These are phyloP conservation scores for Alisma plantagoaquatica DNA, from an alignment of 106 monocot species.

Conservation along the genomic window DNA sequence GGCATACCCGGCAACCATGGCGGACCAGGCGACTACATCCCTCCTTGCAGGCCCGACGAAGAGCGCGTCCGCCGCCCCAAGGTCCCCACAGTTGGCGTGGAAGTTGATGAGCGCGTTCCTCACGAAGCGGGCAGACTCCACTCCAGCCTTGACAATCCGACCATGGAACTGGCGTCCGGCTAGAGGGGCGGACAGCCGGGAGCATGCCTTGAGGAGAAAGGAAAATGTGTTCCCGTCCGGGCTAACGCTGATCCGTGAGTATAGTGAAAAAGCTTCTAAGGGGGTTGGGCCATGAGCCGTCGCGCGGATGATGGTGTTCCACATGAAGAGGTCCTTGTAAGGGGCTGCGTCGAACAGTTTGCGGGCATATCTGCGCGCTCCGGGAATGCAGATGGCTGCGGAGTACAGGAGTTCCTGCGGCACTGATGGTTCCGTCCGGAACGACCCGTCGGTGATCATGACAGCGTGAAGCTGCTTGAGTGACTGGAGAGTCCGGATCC, in stretches of 20 bases:
- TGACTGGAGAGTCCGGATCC: constrained; percentile 38
- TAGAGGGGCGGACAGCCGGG: constrained; percentile 19
- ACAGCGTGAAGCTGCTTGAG: constrained; percentile 51
- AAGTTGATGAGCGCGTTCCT: constrained; percentile 53
- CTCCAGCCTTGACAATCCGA: constrained; percentile 24
- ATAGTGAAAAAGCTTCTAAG: constrained; percentile 37
- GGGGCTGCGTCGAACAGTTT: constrained; percentile 43
- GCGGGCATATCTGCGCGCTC: constrained; percentile 33
- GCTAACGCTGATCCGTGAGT: constrained; percentile 22
- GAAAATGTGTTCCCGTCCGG: constrained; percentile 64
- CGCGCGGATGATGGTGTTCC: constrained; percentile 72
- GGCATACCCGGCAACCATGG: constrained; percentile 44
- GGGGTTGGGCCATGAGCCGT: constrained; percentile 42
- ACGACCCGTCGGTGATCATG: constrained; percentile 28
- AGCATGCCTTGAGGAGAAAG: constrained; percentile 56
- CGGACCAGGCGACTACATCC: constrained; percentile 59
- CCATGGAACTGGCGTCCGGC: constrained; percentile 48
- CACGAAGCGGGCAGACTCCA: constrained; percentile 28
- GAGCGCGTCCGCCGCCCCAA: constrained; percentile 23
- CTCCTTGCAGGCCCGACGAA: constrained; percentile 20
- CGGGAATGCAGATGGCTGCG: constrained; percentile 28
- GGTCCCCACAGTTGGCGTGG: constrained; percentile 52
- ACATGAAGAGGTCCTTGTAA: constrained; percentile 55
- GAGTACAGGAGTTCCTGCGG: constrained; percentile 50
- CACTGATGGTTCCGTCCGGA: no score